Base-by-base conservation (phyloP, 345 rosid genomes). In the Populus ilicifolia region DNA sequence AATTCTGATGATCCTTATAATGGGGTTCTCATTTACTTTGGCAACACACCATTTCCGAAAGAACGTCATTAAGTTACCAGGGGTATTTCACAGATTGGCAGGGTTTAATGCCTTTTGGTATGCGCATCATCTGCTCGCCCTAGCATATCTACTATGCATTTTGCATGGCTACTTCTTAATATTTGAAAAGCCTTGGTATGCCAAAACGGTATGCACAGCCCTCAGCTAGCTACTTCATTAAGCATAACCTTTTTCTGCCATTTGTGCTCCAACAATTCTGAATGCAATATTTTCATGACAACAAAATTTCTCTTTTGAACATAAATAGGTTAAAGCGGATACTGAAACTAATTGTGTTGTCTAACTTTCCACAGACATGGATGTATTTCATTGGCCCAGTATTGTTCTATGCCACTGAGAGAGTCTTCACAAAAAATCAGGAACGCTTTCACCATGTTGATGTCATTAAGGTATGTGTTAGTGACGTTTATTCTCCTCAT, bases 31-130 rank as follows among this genome's bases (percentile, higher is more conserved):
- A 16, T 96, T 91, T 70, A 91, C 91, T 0, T 84, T 93, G 6
- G 98, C 97, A 0, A 88, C 84, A 12, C 92, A 85, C 80, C 85
- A 82, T 7, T 96, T 96, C 69, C 82, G 98, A 67, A 84, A 85
- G 82, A 96, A 89, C 56, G 87, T 88, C 12, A 80, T 96, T 62
- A 94, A 88, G 75, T 81, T 92, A 69, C 94, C 97, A 1, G 87
- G 89, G 69, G 88, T 87, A 6, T 88, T 94, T 76, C 89, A 85
- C 80, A 70, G 80, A 36, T 78, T 94, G 71, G 97, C 95, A 0
- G 98, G 98, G 33, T 96, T 96, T 82, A 96, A 96, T 87, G 82
- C 98, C 74, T 94, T 96, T 72, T 94, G 99, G 99, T 96, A 92
- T 79, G 90, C 99, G 9, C 98, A 94, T 79, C 99, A 96, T 81